These are phyloP conservation scores for Abrus precatorius DNA, from an alignment of 306 rosid species.

Conservation along the genomic window DNA sequence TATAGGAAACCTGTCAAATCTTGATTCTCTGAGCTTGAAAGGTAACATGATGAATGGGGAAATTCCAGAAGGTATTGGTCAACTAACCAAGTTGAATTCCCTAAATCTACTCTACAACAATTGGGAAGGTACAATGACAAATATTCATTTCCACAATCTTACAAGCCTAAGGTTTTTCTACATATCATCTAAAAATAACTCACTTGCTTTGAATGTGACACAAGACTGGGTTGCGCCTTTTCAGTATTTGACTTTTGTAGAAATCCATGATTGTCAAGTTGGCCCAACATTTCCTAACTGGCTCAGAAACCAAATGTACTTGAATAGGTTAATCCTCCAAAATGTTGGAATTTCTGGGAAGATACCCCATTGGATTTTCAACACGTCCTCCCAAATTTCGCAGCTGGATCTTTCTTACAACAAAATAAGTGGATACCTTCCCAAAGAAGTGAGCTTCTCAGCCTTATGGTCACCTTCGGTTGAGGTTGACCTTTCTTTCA, in stretches of 20 bases:
- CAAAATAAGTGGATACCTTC: slow-evolving; percentile 21
- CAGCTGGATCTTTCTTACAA: slow-evolving; percentile 32
- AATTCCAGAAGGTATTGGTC: slow-evolving; percentile 28
- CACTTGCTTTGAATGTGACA: not conserved
- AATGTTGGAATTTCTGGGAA: not conserved
- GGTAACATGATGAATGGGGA: not conserved
- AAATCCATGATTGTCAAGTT: not conserved
- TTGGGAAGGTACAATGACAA: slow-evolving; percentile 28
- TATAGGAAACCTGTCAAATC: not conserved
- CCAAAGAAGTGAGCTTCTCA: not conserved
- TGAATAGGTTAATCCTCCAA: not conserved
- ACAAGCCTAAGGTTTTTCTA: not conserved
- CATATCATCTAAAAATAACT: not conserved
- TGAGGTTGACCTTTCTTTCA: not conserved
- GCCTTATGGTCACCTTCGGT: not conserved
- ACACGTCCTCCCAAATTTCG: not conserved
- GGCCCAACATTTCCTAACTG: slow-evolving; percentile 20
- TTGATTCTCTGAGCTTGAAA: not conserved
- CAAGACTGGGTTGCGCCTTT: not conserved
- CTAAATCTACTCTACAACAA: not conserved
- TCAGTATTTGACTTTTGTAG: not conserved
- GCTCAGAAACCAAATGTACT: not conserved
- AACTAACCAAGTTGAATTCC: not conserved
- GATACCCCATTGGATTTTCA: not conserved
- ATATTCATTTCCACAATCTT: not conserved